phyloP scores from a whole-genome alignment of 768 basidiomycete species.

The Cyclocybe cylindracea region DNA sequence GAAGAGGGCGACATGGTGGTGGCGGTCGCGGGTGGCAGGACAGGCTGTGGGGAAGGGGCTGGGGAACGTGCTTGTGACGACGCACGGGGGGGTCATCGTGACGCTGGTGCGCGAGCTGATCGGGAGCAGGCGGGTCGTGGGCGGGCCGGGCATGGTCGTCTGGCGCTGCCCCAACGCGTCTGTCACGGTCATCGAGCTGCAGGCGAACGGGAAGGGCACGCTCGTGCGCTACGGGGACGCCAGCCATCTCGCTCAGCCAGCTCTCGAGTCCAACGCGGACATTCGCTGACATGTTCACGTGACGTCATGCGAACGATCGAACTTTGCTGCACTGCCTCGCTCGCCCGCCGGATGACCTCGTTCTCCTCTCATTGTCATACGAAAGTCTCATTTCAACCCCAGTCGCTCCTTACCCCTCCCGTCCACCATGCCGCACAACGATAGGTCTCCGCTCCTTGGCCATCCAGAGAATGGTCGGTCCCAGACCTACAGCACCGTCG shows the following conservation, averaged over 20 bases:
- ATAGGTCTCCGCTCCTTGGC: slow-evolving; percentile 50
- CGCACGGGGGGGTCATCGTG: slow-evolving; percentile 68
- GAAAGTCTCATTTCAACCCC: background rate
- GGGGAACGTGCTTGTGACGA: slow-evolving; percentile 55
- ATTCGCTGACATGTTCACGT: slow-evolving; percentile 28
- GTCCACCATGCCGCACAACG: slow-evolving; percentile 35
- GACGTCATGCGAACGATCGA: slow-evolving; percentile 17
- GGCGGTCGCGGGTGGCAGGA: slow-evolving; percentile 45
- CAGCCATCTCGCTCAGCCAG: slow-evolving; percentile 45
- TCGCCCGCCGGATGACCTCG: background rate
- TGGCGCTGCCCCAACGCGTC: slow-evolving; percentile 51
- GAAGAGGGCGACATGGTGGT: slow-evolving; percentile 61
- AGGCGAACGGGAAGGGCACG: slow-evolving; percentile 33
- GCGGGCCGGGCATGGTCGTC: slow-evolving; percentile 35
- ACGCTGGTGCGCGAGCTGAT: slow-evolving; percentile 51
- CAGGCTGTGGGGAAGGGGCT: slow-evolving; percentile 16
- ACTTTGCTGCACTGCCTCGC: slow-evolving; percentile 28
- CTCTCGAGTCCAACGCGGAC: slow-evolving; percentile 54
- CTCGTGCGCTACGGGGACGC: slow-evolving; percentile 57
- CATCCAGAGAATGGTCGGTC: slow-evolving; percentile 32
- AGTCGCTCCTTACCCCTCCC: slow-evolving; percentile 14
- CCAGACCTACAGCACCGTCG: slow-evolving; percentile 3
- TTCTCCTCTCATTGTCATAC: slow-evolving; percentile 1
- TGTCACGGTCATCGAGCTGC: slow-evolving; percentile 61
- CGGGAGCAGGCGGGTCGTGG: slow-evolving; percentile 37